phyloP scores from a whole-genome alignment of 2,329 filamentous ascomycete genomes.

The Alternaria brassicicola region DNA sequence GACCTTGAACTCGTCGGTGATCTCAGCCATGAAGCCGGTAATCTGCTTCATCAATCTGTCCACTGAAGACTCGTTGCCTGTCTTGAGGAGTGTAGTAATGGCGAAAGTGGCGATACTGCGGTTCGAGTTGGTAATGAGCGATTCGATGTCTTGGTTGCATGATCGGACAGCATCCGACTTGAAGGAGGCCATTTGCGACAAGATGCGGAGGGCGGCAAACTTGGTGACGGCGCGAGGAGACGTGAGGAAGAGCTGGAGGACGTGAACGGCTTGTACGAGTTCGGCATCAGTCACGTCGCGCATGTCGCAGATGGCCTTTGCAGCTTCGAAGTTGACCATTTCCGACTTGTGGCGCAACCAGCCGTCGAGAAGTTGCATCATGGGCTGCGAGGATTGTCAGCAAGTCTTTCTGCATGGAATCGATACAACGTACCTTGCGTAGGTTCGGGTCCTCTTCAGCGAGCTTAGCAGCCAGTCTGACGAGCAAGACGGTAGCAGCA shows the following conservation, averaged over 20 bases:
- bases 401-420: background rate
- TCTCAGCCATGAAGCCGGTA: slow-evolving; percentile 96
- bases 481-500: slow-evolving; percentile 88
- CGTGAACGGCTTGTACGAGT: slow-evolving; percentile 89
- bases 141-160: slow-evolving; percentile 97
- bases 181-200: slow-evolving; percentile 96
- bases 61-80: slow-evolving; percentile 95
- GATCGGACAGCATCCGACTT: slow-evolving; percentile 90
- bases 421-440: slow-evolving; percentile 60
- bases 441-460: slow-evolving; percentile 90
- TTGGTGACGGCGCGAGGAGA: slow-evolving; percentile 95
- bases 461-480: slow-evolving; percentile 88
- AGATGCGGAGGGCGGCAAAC: slow-evolving; percentile 93
- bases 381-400: slow-evolving; percentile 61
- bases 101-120: slow-evolving; percentile 97
- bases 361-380: slow-evolving; percentile 95
- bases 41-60: slow-evolving; percentile 99
- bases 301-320: slow-evolving; percentile 96
- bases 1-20: slow-evolving; percentile 99
- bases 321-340: slow-evolving; percentile 91
- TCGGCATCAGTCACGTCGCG: slow-evolving; percentile 91
- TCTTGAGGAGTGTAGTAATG: slow-evolving; percentile 97
- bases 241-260: slow-evolving; percentile 94
- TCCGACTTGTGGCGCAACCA: slow-evolving; percentile 99
- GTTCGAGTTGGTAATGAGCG: slow-evolving; percentile 95